These are phyloP conservation scores for Leptographium procerum DNA, from an alignment of 2,329 filamentous ascomycete genomes.

Conservation along the genomic window DNA sequence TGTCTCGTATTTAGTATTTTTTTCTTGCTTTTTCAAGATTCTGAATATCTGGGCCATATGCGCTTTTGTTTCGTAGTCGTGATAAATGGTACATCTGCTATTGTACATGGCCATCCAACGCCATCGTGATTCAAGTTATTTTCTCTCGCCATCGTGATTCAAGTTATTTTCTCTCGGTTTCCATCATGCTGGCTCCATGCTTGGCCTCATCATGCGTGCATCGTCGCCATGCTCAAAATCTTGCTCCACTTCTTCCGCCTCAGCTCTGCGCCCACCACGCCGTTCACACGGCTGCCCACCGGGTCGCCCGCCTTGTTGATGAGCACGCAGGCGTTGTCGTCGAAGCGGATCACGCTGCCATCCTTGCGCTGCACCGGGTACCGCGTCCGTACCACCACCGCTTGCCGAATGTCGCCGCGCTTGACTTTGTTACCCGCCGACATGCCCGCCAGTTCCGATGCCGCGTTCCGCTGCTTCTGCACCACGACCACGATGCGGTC, in stretches of 20 bases:
- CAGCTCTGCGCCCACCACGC: constrained; percentile 82
- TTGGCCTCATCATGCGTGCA: constrained; percentile 37
- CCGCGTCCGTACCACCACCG: constrained; percentile 82
- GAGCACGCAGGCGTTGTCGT: constrained; percentile 95
- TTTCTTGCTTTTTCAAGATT: background rate
- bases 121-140: background rate
- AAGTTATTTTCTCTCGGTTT: too few species aligned
- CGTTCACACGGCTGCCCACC: constrained; percentile 83
- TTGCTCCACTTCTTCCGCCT: constrained; percentile 95
- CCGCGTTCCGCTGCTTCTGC: constrained; percentile 82
- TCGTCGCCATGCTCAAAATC: constrained; percentile 87
- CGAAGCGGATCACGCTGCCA: constrained; percentile 83
- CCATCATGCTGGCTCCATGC: too few species aligned
- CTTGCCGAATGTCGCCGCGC: constrained; percentile 91
- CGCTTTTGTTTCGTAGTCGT: background rate
- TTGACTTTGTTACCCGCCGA: constrained; percentile 83
- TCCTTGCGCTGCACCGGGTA: constrained; percentile 82
- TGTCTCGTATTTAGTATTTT: background rate
- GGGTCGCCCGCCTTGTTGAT: constrained; percentile 96
- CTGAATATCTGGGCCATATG: background rate
- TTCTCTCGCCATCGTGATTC: background rate
- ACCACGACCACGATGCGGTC: constrained; percentile 96
- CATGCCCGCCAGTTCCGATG: constrained; percentile 59
- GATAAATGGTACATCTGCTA: background rate
- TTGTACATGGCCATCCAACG: background rate